Evolutionary conservation across 805 yeast genomes (phyloP).

Genomic region (Candida lessepsii): DNA sequence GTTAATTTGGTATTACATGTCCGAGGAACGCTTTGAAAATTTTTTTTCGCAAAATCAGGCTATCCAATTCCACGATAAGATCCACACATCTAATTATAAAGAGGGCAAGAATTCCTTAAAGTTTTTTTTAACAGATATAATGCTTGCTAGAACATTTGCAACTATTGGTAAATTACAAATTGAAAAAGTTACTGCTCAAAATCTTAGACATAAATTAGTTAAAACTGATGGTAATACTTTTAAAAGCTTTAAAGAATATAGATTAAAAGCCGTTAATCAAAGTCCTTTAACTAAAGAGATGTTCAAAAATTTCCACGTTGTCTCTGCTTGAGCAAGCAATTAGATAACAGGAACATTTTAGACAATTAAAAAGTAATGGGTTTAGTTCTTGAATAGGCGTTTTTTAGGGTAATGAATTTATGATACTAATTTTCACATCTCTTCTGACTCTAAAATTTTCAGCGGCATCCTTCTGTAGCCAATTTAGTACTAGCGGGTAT

Average conservation of each 20-base stretch:
- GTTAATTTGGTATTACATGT: background rate
- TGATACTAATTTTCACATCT: too few species aligned
- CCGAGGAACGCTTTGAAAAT: slow-evolving; percentile 3
- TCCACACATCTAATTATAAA: background rate
- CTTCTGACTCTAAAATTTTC: too few species aligned
- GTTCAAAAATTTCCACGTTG: slow-evolving; percentile 10
- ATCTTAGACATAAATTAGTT: slow-evolving; percentile 27
- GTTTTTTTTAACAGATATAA: background rate
- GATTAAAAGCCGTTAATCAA: slow-evolving; percentile 41
- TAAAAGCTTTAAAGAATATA: slow-evolving; percentile 44
- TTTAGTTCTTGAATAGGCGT: too few species aligned
- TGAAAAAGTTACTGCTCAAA: background rate
- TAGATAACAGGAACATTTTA: too few species aligned
- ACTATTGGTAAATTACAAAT: slow-evolving; percentile 10
- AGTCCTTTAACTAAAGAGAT: slow-evolving; percentile 30
- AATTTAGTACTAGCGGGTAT: too few species aligned
- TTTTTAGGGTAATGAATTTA: too few species aligned
- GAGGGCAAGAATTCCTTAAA: background rate
- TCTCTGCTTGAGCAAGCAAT: slow-evolving; percentile 1
- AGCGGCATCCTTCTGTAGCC: too few species aligned
- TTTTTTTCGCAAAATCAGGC: slow-evolving; percentile 5
- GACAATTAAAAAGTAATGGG: too few species aligned
- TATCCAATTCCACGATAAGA: background rate
- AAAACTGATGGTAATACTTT: slow-evolving; percentile 40
- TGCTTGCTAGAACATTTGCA: slow-evolving; percentile 6